Evolutionary conservation across 331 rosid genomes (phyloP), one percentile per base, ranked within the genome.

Genomic region (Phaseolus coccineus): DNA sequence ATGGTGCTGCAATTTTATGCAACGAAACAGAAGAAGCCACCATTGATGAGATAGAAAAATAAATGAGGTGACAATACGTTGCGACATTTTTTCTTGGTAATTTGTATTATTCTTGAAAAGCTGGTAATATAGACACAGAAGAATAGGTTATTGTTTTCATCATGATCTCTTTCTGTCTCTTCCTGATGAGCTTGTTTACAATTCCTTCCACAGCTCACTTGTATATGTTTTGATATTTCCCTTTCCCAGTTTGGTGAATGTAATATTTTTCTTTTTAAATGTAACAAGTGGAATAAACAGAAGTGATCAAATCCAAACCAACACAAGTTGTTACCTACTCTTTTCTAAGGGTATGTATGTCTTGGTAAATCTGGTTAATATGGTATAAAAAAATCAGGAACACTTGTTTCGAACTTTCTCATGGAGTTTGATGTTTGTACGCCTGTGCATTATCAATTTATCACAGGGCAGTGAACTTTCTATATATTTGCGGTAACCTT

Each of bases 21-120:
- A 86, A 81, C 59, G 73, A 78, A 88, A 80, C 88, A 47, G 96
- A 91, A 80, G 99, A 95, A 46, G 73, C 87, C 16, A 81, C 68
- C 74, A 12, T 87, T 1, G 97, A 94, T 69, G 97, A 94, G 24
- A 68, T 87, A 77, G 90, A 51, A 25, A 11, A 91, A 84, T 82
- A 82, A 86, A 71, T 81, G 87, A 86, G 88, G 89, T 86, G 82
- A 83, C 73, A 74, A 67, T 77, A 31, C 39, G 62, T 66, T 46
- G 77, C 57, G 39, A 15, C 47, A 66, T 48, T 85, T 58, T 61
- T 58, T 56, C 59, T 64, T 73, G 3, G 57, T 47, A 69, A 46
- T 51, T 79, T 81, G 80, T 64, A 76, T 71, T 51, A 51, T 84
- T 85, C 74, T 77, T 83, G 62, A 63, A 75, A 83, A 73, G 70